These are phyloP conservation scores for Pyrus betulifolia DNA, from an alignment of 306 rosid genomes.

Conservation along the genomic window DNA sequence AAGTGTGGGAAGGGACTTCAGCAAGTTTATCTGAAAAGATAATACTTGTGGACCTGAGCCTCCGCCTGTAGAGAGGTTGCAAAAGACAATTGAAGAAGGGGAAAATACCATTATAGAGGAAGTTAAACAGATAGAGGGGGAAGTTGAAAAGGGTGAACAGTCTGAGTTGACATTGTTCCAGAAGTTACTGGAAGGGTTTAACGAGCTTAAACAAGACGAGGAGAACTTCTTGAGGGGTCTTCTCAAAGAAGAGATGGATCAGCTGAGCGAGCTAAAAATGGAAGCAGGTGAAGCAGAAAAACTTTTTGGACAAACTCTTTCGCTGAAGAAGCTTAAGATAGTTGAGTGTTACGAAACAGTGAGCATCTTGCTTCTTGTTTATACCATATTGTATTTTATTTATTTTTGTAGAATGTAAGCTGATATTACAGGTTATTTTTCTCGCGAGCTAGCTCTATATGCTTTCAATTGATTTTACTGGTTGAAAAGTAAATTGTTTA, in stretches of 20 bases:
- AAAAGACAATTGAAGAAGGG: slow-evolving; percentile 83
- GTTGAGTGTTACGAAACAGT: not conserved
- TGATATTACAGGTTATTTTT: not conserved
- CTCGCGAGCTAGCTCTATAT: not conserved
- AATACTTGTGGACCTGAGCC: slow-evolving; percentile 97
- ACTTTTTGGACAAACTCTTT: slow-evolving; percentile 68
- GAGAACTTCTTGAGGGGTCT: slow-evolving; percentile 53
- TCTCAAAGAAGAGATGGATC: slow-evolving; percentile 67
- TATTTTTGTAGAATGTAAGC: slow-evolving; percentile 10
- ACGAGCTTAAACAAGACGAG: slow-evolving; percentile 64
- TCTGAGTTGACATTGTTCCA: slow-evolving; percentile 58
- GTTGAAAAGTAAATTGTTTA: not conserved
- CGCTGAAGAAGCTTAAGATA: slow-evolving; percentile 75
- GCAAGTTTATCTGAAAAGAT: slow-evolving; percentile 61
- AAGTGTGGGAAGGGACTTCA: slow-evolving; percentile 77
- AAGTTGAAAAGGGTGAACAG: slow-evolving; percentile 63
- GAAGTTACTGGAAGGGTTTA: slow-evolving; percentile 64
- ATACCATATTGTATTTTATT: slow-evolving; percentile 1
- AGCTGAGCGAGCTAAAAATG: slow-evolving; percentile 59
- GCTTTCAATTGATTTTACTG: not conserved
- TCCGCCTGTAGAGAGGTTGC: slow-evolving; percentile 72
- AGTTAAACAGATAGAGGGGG: slow-evolving; percentile 68
- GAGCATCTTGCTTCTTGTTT: not conserved
- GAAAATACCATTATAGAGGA: slow-evolving; percentile 64
- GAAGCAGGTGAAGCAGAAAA: slow-evolving; percentile 72